Evolutionary conservation across 2,329 filamentous ascomycete genomes (phyloP), one percentile per base, ranked within the genome.

Genomic region (Drechslerella coelobrocha): DNA sequence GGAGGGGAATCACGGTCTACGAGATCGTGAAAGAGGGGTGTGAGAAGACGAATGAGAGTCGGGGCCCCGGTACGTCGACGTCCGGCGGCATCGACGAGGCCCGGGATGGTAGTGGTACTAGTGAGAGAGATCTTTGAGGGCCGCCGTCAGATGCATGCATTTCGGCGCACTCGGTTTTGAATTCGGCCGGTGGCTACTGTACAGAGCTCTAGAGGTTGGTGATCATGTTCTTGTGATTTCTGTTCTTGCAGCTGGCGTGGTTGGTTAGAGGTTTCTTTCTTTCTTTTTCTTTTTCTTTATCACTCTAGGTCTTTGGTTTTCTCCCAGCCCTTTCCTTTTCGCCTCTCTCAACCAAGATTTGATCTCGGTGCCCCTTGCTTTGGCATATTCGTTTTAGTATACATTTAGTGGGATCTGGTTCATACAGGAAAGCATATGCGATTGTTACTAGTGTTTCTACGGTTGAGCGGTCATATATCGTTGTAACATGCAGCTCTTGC

Each of bases 1-100:
- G 81, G 61, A 79, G 81, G 43, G 83, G 83, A 1, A 73, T 84
- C 66, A 79, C 77, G n/a, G 79, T 83, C 47, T 83, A 82, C 82
- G 79, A 68, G 52, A 60, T 76, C 43, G 69, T 60, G 23, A 63
- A 59, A 26, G 24, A 14, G 31, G 68, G 55, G 19, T 71, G 66
- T 57, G 48, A 21, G 10, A 14, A 21, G 4, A 26, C n/a, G n/a
- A 8, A 4, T n/a, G 17, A 31, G 26, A 41, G 19, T 31, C 29
- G 29, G 29, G 59, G n/a, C 19, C 6, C 12, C 17, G 41, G 19
- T 7, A 45, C 34, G 5, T 23, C 41, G 41, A 23, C 41, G 41
- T 10, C 41, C 41, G 57, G 29, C 23, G n/a, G 9, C 10, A 24
- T 37, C 51, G 43, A 24, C 21, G 37, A 47, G 31, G 17, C n/a